Base-by-base conservation (phyloP, 23 red algal genomes). In the Agarophyton chilense region DNA sequence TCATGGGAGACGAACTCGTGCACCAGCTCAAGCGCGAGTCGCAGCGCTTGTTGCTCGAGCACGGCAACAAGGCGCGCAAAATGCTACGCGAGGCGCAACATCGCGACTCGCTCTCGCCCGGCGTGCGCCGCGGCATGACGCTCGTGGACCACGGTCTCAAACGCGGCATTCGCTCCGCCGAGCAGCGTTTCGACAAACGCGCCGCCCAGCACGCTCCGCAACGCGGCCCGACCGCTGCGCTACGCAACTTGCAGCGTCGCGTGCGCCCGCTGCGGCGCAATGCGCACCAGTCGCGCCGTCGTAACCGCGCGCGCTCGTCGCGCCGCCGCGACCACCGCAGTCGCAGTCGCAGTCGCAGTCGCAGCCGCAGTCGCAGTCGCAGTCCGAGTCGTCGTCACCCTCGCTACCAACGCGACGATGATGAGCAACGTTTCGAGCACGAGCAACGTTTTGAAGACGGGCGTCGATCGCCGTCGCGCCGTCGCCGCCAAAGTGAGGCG, bases 1-100 rank as follows among this genome's bases (percentile, higher is more conserved):
- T 29, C 40, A 74, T 46, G 38, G 68, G 39, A 25, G 68, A 74
- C 68, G 40, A 74, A 24, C n/a, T 74, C 25, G 68, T 74, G n/a
- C 40, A 49, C 14, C 39, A 49, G 40, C 10, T 74, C 5, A 74
- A 74, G 43, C 68, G 68, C 68, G 41, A 74, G 68, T 74, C 68
- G 21, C 68, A 74, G 43, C 38, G 38, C 3, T 25, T 74, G 2
- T 25, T 74, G 7, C 68, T 74, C 0, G 22, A 43, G 21, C 68
- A 74, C 24, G 68, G 68, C 19, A 74, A 74, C 68, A 4, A 26
- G 2, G 68, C 68, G 40, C 68, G 68, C 3, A 24, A 74, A 18
- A 12, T 47, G 5, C 40, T 74, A 2, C 33, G 33, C 19, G n/a
- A 74, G 7, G 66, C 66, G 13, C n/a, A 67, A 39, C 68, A 74